Percentiles rank a stretch among this genome's conserved stretches.
Conservation (phyloP, 305 asterid species). For the Caryopteris hybrid region DNA sequence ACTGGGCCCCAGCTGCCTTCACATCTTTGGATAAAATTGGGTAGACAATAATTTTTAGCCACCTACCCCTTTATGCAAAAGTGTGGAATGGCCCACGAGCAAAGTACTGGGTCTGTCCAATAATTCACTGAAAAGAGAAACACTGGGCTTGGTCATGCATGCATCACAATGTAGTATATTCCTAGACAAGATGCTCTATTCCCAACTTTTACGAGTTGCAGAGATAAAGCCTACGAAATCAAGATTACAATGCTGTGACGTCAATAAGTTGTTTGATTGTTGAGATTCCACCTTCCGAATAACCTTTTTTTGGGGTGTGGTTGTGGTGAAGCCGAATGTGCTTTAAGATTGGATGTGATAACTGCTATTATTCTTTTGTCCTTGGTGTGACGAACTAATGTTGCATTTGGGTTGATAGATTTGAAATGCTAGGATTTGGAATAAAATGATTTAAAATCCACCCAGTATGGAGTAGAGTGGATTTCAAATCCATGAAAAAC, state of each 20-base stretch:
- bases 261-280: background rate
- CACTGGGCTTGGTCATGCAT: background rate
- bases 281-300: background rate
- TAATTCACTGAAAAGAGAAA: background rate
- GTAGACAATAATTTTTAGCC: background rate
- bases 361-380: background rate
- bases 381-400: background rate
- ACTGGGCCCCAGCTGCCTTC: background rate
- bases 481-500: too few relatives aligned
- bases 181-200: too few relatives aligned
- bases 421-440: too few relatives aligned
- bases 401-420: too few relatives aligned
- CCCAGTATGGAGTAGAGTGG: too few relatives aligned
- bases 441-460: too few relatives aligned
- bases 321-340: constrained; percentile 6
- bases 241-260: background rate
- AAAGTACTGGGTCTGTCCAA: background rate
- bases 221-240: background rate
- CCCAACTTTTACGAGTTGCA: background rate
- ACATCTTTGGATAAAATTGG: background rate
- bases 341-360: background rate
- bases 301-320: background rate
- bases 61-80: background rate
- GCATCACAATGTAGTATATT: too few relatives aligned
- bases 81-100: background rate